These are phyloP conservation scores for Plicaturopsis crispa DNA, from an alignment of 768 basidiomycete genomes.

Conservation along the genomic window DNA sequence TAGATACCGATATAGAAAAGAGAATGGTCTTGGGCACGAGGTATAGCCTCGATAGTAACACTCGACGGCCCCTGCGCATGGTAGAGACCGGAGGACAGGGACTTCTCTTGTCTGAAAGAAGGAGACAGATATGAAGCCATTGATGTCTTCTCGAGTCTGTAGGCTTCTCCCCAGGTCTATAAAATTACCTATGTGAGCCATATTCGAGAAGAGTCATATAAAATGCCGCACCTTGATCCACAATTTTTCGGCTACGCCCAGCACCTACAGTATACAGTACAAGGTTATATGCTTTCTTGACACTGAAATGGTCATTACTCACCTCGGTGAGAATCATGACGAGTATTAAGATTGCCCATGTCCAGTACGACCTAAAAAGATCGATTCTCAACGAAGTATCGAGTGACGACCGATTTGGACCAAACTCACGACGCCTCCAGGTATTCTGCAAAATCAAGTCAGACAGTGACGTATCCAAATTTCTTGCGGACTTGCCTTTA, in stretches of 20 bases:
- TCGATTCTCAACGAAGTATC: neutral
- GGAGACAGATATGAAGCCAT: too few relatives aligned
- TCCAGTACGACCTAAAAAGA: slow-evolving; percentile 52
- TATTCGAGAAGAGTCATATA: too few relatives aligned
- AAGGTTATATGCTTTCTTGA: too few relatives aligned
- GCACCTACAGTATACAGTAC: slow-evolving; percentile 23
- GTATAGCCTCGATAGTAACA: neutral
- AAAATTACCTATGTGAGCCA: too few relatives aligned
- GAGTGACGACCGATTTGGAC: slow-evolving; percentile 1
- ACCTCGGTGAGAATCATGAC: slow-evolving; percentile 38
- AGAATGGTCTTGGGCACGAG: slow-evolving; percentile 45
- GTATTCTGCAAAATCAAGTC: too few relatives aligned
- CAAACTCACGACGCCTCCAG: slow-evolving; percentile 58
- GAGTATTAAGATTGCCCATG: slow-evolving; percentile 46
- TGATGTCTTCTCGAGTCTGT: slow-evolving; percentile 18
- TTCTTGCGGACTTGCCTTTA: too few relatives aligned
- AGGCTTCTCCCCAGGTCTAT: slow-evolving; percentile 65
- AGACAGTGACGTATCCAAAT: too few relatives aligned
- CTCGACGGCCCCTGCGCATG: slow-evolving; percentile 16
- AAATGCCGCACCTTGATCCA: slow-evolving; percentile 61
- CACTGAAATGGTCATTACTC: neutral
- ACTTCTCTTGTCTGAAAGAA: too few relatives aligned
- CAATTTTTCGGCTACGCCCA: slow-evolving; percentile 53
- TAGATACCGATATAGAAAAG: slow-evolving; percentile 69
- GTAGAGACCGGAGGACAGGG: slow-evolving; percentile 21